Evolutionary conservation across 23 red algal genomes (phyloP).

Genomic region (Gracilaria gracilis): DNA sequence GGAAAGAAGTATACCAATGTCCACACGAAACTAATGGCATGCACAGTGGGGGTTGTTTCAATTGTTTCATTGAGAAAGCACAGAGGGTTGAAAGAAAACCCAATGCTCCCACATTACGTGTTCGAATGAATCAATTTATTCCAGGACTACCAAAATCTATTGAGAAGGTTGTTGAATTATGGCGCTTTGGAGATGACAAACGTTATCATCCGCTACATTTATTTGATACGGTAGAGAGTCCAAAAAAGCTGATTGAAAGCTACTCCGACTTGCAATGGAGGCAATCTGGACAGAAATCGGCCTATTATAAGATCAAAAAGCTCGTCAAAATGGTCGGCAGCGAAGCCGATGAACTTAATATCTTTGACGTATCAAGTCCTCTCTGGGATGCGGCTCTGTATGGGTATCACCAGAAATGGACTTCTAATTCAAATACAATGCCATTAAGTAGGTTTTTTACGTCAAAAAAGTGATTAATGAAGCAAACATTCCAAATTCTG

Average conservation of each 20-base stretch:
- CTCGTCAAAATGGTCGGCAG: neutral
- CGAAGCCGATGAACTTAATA: neutral
- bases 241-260: neutral
- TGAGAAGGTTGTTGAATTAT: neutral
- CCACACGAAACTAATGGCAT: no score
- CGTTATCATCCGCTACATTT: neutral
- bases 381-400: no score
- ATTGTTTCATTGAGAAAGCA: neutral
- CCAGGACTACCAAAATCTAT: neutral
- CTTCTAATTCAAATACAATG: neutral
- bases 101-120: neutral
- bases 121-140: neutral
- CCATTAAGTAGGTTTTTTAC: neutral
- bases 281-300: neutral
- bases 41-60: no score
- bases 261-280: neutral
- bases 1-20: neutral
- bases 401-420: neutral
- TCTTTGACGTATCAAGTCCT: neutral
- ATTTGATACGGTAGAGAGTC: neutral
- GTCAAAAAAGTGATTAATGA: no score
- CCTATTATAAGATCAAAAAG: neutral
- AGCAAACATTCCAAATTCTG: no score
- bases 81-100: neutral
- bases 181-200: neutral